phyloP scores from a whole-genome alignment of 1,284 basidiomycete genomes.

The Cryptococcus maquisensis region DNA sequence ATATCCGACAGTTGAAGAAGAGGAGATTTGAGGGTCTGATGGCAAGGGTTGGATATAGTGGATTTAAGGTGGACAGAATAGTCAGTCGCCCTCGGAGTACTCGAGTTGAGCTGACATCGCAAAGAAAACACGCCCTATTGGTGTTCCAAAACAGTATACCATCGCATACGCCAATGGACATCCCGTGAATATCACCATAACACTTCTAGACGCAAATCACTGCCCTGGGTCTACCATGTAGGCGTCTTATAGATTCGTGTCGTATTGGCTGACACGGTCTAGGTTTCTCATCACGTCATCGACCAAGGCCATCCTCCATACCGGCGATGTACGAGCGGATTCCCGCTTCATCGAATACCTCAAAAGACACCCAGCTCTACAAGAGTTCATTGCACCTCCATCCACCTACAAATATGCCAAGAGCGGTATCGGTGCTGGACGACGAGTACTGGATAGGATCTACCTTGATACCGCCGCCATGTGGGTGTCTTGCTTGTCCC shows the following conservation, averaged over 20 bases:
- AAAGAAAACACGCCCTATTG: conserved; percentile 33
- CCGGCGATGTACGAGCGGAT: conserved; percentile 87
- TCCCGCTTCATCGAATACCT: conserved; percentile 67
- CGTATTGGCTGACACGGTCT: neutral
- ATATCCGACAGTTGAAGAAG: conserved; percentile 56
- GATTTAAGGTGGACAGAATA: conserved; percentile 34
- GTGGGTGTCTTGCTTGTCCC: conserved; percentile 22
- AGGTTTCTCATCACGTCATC: conserved; percentile 84
- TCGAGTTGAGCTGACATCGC: neutral
- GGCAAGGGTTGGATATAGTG: conserved; percentile 47
- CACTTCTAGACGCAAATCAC: conserved; percentile 86
- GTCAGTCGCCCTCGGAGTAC: conserved; percentile 12
- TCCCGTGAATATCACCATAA: conserved; percentile 60
- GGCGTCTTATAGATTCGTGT: conserved; percentile 23
- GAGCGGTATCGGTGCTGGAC: conserved; percentile 2
- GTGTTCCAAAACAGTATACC: conserved; percentile 58
- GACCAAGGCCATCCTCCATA: conserved; percentile 73
- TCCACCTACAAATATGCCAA: neutral
- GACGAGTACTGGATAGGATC: conserved; percentile 62
- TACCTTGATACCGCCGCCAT: conserved; percentile 69
- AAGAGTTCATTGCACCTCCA: conserved; percentile 59
- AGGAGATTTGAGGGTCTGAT: conserved; percentile 66
- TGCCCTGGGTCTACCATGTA: conserved; percentile 91
- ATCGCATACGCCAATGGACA: conserved; percentile 54
- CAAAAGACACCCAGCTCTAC: conserved; percentile 62